phyloP scores from a whole-genome alignment of 225 moss, liverwort and hornwort genomes.

The Asterella californica region DNA sequence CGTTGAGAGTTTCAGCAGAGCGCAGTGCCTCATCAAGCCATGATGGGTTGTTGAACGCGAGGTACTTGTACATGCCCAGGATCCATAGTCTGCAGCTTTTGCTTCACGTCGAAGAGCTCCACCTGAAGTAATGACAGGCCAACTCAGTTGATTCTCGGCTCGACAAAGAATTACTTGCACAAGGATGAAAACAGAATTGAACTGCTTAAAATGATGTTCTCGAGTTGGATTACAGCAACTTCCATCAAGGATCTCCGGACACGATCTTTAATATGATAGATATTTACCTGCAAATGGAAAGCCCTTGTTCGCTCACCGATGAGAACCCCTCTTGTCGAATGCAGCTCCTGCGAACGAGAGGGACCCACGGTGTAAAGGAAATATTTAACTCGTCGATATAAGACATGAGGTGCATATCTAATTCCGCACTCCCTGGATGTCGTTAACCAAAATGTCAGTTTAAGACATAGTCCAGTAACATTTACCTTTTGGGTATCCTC shows the following conservation, averaged over 20 bases:
- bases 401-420: not conserved
- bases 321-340: slow-evolving; percentile 69
- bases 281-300: slow-evolving; percentile 69
- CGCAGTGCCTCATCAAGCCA: slow-evolving; percentile 7
- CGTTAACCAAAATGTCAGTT: not conserved
- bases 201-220: too few species aligned
- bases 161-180: too few species aligned
- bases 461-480: not conserved
- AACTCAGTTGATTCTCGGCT: too few species aligned
- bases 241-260: too few species aligned
- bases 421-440: too few species aligned
- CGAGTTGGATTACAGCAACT: too few species aligned
- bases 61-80: slow-evolving; percentile 8
- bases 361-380: not conserved
- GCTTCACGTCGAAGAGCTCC: slow-evolving; percentile 86
- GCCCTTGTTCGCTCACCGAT: slow-evolving; percentile 67
- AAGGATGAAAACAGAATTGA: too few species aligned
- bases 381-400: not conserved
- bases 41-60: slow-evolving; percentile 29
- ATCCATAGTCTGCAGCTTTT: slow-evolving; percentile 41
- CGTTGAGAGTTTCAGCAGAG: too few species aligned
- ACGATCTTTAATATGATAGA: too few species aligned
- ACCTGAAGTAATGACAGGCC: slow-evolving; percentile 43
- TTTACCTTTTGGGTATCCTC: slow-evolving; percentile 89
- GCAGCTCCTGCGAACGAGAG: slow-evolving; percentile 65